phyloP scores from a whole-genome alignment of 805 yeast genomes.

The Cyberlindnera petersonii region DNA sequence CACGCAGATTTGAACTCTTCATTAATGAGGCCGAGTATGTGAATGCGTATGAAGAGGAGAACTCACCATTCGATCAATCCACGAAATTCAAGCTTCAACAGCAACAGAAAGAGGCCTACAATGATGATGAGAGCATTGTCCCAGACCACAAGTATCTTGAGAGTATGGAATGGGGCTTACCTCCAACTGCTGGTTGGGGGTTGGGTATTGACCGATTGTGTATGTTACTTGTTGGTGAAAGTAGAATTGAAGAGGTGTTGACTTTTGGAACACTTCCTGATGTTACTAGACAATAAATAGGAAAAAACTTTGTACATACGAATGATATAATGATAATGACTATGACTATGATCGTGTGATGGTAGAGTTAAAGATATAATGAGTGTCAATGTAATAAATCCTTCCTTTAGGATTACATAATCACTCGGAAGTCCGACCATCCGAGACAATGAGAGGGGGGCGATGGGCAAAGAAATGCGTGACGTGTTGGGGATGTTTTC shows the following conservation, averaged over 20 bases:
- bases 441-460: too few species aligned
- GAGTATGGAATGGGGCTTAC: conserved; percentile 88
- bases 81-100: conserved; percentile 62
- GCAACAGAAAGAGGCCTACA: conserved; percentile 38
- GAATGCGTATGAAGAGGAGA: conserved; percentile 96
- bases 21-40: conserved; percentile 76
- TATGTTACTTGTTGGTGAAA: conserved; percentile 66
- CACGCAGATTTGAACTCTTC: conserved; percentile 81
- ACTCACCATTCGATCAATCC: conserved; percentile 71
- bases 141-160: conserved; percentile 72
- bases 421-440: too few species aligned
- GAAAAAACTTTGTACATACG: not conserved
- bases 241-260: conserved; percentile 70
- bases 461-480: too few species aligned
- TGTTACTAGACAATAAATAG: conserved; percentile 52
- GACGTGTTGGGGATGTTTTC: too few species aligned
- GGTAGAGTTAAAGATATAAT: too few species aligned
- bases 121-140: conserved; percentile 59
- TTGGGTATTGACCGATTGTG: conserved; percentile 86
- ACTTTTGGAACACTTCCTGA: conserved; percentile 72
- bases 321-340: too few species aligned
- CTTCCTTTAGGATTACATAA: too few species aligned
- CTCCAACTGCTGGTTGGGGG: conserved; percentile 99
- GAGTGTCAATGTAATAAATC: too few species aligned
- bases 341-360: too few species aligned